Evolutionary conservation across 345 rosid species (phyloP).

Genomic region (Lagerstroemia speciosa): DNA sequence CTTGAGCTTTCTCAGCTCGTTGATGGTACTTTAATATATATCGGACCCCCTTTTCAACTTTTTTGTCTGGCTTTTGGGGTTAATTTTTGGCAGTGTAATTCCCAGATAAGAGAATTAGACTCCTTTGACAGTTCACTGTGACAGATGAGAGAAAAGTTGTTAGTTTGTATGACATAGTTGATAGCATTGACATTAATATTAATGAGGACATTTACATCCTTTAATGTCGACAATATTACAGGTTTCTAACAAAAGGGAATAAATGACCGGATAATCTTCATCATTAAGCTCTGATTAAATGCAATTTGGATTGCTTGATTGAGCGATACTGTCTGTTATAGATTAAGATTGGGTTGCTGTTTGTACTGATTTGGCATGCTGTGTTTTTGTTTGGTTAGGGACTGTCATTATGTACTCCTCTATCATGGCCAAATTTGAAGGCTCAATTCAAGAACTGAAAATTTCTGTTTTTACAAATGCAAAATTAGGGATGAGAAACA

Average conservation of each 20-base stretch:
- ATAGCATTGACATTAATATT: background rate
- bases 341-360: background rate
- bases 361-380: background rate
- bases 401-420: background rate
- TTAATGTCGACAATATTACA: background rate
- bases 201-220: background rate
- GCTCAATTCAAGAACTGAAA: background rate
- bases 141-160: background rate
- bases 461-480: background rate
- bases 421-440: background rate
- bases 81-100: background rate
- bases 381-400: background rate
- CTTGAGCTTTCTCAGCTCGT: background rate
- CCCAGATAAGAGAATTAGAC: background rate
- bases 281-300: background rate
- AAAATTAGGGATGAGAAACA: background rate
- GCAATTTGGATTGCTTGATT: background rate
- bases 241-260: background rate
- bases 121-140: background rate
- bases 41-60: background rate
- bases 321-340: background rate
- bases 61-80: background rate
- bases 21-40: background rate
- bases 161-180: background rate
- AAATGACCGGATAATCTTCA: background rate